A percentile compares a stretch with the other conserved stretches of the same genome.
These are phyloP conservation scores for Daldinia caldariorum DNA, from an alignment of 495 filamentous ascomycete genomes.

Conservation along the genomic window DNA sequence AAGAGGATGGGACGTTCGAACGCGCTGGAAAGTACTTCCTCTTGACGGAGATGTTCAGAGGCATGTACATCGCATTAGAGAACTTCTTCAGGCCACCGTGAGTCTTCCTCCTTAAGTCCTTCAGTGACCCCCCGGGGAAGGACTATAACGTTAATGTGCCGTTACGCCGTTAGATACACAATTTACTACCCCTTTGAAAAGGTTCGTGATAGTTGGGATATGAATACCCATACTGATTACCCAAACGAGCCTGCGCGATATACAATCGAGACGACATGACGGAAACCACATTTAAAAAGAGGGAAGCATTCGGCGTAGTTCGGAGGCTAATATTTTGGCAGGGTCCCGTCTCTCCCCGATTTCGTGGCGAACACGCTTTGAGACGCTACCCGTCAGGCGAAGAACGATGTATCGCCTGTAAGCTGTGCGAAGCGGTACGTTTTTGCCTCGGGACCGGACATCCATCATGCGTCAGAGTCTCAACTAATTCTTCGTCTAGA, in stretches of 20 bases:
- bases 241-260: constrained; percentile 24
- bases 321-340: constrained; percentile 35
- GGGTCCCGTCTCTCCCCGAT: constrained; percentile 96
- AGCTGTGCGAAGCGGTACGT: constrained; percentile 90
- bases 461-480: not conserved
- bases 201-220: constrained; percentile 49
- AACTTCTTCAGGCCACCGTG: constrained; percentile 98
- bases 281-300: not conserved
- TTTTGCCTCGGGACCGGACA: not conserved
- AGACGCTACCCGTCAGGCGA: constrained; percentile 96
- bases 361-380: constrained; percentile 96
- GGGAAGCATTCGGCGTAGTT: not conserved
- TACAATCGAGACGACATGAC: not conserved
- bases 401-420: constrained; percentile 99
- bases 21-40: constrained; percentile 93
- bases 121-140: not conserved
- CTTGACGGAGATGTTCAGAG: constrained; percentile 91
- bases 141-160: constrained; percentile 4
- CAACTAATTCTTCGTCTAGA: constrained; percentile 48
- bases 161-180: constrained; percentile 73
- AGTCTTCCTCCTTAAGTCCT: constrained; percentile 59
- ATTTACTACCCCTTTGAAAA: constrained; percentile 99
- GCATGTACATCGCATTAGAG: constrained; percentile 98
- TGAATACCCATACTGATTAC: not conserved
- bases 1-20: constrained; percentile 75